Evolutionary conservation across 768 basidiomycete genomes (phyloP), one percentile per base, ranked within the genome.

Genomic region (Trametes gibbosa): DNA sequence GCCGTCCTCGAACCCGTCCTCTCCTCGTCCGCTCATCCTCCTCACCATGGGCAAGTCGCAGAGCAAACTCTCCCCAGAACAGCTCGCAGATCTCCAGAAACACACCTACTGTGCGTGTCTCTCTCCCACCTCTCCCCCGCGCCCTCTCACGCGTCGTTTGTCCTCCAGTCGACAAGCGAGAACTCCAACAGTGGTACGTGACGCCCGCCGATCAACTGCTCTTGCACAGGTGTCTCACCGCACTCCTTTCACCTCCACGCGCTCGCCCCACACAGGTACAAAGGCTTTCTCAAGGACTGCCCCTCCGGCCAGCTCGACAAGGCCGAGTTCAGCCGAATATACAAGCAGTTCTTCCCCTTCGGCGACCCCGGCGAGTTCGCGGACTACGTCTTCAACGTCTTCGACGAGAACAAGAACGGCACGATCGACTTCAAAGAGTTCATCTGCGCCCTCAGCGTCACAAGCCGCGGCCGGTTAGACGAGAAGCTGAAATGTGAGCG

Each of bases 261-360:
- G 56, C 46, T 42, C 40, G 12, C 25, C 46, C 34, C 52, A 17
- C 35, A 34, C 74, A 96, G 92, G 95, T 96, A 98, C 83, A 98
- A 98, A 76, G 97, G 97, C 46, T 99, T 98, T 79, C 85, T 96
- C 70, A 97, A 95, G 75, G 97, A 99, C 75, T 99, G 97, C 72
- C 97, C 97, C 1, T 90, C 93, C 4, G 97, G 97, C 41, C 91
- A 95, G 65, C 85, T 99, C 68, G 91, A 98, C 83, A 97, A 93
- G 80, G 79, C 84, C 56, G 95, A 95, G 73, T 99, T 99, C 77
- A 83, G 89, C 69, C 87, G 89, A 74, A 99, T 99, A 80, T 99
- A 98, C 83, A 94, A 95, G 72, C 97, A 98, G 74, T 99, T 99
- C 89, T 99, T 99, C 81, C 97, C 97, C 24, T 99, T 99, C 69